phyloP scores from a whole-genome alignment of 2,329 filamentous ascomycete species.

The Fusarium metavorans region DNA sequence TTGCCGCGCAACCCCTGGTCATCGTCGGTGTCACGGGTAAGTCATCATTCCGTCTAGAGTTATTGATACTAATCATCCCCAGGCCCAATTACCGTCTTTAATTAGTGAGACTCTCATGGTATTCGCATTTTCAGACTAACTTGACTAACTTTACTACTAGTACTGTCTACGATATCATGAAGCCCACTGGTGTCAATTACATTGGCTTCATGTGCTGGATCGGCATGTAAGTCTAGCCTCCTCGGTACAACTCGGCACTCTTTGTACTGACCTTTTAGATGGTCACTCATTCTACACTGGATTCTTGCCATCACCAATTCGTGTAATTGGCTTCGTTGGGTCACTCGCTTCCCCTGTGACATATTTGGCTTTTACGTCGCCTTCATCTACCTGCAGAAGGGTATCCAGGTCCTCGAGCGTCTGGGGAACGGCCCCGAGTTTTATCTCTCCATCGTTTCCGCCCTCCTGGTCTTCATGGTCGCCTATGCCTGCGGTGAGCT shows the following conservation, averaged over 20 bases:
- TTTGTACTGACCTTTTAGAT: slow-evolving; percentile 59
- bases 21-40: slow-evolving; percentile 89
- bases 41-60: background rate
- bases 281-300: slow-evolving; percentile 89
- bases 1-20: slow-evolving; percentile 86
- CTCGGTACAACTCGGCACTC: background rate
- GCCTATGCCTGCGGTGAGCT: slow-evolving; percentile 81
- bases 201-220: slow-evolving; percentile 94
- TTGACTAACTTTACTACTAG: slow-evolving; percentile 48
- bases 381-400: slow-evolving; percentile 92
- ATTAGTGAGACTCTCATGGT: slow-evolving; percentile 68
- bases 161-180: slow-evolving; percentile 91
- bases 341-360: slow-evolving; percentile 92
- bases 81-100: slow-evolving; percentile 93
- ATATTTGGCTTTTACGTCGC: slow-evolving; percentile 96
- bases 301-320: slow-evolving; percentile 85
- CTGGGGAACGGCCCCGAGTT: slow-evolving; percentile 76
- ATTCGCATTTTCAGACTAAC: background rate
- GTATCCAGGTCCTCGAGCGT: slow-evolving; percentile 84
- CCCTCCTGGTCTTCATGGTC: slow-evolving; percentile 81
- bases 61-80: slow-evolving; percentile 11
- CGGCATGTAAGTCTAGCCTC: slow-evolving; percentile 69
- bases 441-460: slow-evolving; percentile 83
- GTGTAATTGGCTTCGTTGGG: slow-evolving; percentile 89
- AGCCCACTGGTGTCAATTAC: slow-evolving; percentile 81